phyloP scores from a whole-genome alignment of 352 stramenopile species.

The Bremia lactucae region DNA sequence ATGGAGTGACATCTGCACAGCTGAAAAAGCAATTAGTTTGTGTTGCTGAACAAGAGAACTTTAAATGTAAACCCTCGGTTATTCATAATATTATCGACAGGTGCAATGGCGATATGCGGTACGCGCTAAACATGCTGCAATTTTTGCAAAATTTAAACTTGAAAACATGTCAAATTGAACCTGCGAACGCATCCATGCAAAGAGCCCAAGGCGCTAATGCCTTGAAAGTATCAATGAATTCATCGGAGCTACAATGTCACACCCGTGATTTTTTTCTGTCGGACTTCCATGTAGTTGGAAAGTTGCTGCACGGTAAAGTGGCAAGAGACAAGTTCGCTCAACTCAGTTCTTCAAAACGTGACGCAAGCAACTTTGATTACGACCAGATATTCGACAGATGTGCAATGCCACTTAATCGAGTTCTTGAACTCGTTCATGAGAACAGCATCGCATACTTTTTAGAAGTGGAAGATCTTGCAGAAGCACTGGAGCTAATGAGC shows the following conservation, averaged over 20 bases:
- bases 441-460: constrained; percentile 69
- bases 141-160: constrained; percentile 16
- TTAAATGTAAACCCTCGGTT: constrained; percentile 16
- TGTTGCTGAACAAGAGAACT: constrained; percentile 29
- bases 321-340: constrained; percentile 16
- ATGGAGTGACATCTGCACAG: constrained; percentile 58
- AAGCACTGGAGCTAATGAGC: constrained; percentile 63
- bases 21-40: constrained; percentile 59
- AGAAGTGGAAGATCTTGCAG: constrained; percentile 53
- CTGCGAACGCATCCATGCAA: constrained; percentile 5
- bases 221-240: constrained; percentile 1
- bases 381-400: constrained; percentile 47
- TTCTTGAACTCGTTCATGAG: constrained; percentile 58
- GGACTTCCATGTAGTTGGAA: constrained; percentile 72
- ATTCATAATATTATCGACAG: constrained; percentile 44
- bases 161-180: constrained; percentile 1
- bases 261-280: constrained; percentile 67
- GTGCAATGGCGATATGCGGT: constrained; percentile 65
- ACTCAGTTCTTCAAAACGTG: constrained; percentile 2
- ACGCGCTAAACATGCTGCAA: constrained; percentile 75
- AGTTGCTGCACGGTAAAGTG: constrained; percentile 62
- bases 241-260: constrained; percentile 1
- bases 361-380: constrained; percentile 14
- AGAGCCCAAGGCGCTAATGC: constrained; percentile 1
- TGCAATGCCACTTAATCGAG: constrained; percentile 39